phyloP scores from a whole-genome alignment of 768 basidiomycete genomes.

The Lactarius evosmus region DNA sequence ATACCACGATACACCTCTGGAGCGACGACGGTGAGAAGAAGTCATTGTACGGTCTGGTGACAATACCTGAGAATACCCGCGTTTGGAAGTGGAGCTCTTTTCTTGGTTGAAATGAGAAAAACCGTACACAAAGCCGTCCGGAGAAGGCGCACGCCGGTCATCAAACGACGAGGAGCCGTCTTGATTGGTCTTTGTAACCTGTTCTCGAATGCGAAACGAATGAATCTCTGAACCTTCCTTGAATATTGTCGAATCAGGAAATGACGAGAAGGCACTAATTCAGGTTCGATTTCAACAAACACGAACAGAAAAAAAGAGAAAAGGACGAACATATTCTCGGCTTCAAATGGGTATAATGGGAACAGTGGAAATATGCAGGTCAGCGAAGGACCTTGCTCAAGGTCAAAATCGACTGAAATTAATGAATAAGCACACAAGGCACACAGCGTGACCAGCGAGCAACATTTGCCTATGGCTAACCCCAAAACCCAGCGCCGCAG shows the following conservation, averaged over 20 bases:
- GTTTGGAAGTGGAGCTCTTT: conserved; percentile 59
- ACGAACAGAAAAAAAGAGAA: background rate
- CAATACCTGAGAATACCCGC: conserved; percentile 76
- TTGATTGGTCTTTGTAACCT: conserved; percentile 24
- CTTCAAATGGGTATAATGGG: conserved; percentile 60
- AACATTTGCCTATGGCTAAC: conserved; percentile 57
- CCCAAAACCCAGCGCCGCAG: conserved; percentile 67
- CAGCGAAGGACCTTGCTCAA: conserved; percentile 81
- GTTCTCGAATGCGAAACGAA: conserved; percentile 77
- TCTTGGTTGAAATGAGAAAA: conserved; percentile 75
- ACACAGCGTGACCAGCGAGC: conserved; percentile 1
- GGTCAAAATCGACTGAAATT: conserved; percentile 75
- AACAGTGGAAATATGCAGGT: conserved; percentile 66
- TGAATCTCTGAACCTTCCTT: conserved; percentile 81
- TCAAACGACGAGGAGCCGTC: conserved; percentile 23
- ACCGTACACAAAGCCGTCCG: conserved; percentile 73
- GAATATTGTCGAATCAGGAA: conserved; percentile 85
- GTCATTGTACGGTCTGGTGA: conserved; percentile 1
- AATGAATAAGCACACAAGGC: conserved; percentile 16
- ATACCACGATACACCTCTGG: conserved; percentile 76
- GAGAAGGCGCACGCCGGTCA: conserved; percentile 39
- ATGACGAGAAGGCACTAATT: conserved; percentile 82
- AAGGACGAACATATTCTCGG: conserved; percentile 76
- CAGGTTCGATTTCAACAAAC: conserved; percentile 18
- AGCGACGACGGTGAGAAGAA: conserved; percentile 26